A percentile compares a stretch with the other conserved stretches of the same genome.
Evolutionary conservation across 2,329 filamentous ascomycete species (phyloP).

Genomic region (Colletotrichum acutatum): DNA sequence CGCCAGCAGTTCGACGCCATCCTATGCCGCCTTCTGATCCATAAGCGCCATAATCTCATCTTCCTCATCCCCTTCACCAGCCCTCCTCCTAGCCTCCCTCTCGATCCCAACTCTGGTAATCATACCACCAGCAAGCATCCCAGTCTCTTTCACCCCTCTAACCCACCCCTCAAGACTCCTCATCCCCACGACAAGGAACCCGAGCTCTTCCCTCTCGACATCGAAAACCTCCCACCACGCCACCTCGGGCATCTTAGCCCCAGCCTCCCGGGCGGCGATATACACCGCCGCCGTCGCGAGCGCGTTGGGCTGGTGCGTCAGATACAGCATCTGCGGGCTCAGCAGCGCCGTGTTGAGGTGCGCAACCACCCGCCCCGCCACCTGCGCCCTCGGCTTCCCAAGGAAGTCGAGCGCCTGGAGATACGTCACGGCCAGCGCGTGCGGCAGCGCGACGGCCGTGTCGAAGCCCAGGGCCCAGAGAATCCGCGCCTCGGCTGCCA

Average conservation of each 20-base stretch:
- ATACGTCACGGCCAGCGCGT: conserved; percentile 90
- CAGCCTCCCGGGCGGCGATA: conserved; percentile 81
- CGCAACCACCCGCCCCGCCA: conserved; percentile 75
- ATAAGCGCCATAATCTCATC: conserved; percentile 53
- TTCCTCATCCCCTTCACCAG: conserved; percentile 55
- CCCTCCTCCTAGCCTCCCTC: conserved; percentile 67
- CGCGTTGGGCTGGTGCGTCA: conserved; percentile 89
- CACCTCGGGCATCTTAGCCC: conserved; percentile 81
- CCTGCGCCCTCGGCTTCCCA: conserved; percentile 54
- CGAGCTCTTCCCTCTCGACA: conserved; percentile 91
- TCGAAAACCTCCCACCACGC: conserved; percentile 99
- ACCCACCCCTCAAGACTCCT: conserved; percentile 81
- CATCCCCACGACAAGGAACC: conserved; percentile 90
- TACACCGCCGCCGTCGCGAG: conserved; percentile 92
- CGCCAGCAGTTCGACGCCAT: neutral
- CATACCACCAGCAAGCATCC: conserved; percentile 61
- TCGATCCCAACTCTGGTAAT: conserved; percentile 69
- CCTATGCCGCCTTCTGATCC: conserved; percentile 32
- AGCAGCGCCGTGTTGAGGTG: conserved; percentile 89
- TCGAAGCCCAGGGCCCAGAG: conserved; percentile 80
- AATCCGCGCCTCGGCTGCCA: conserved; percentile 81
- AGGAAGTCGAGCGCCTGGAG: conserved; percentile 85
- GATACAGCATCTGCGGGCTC: conserved; percentile 87
- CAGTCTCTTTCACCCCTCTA: conserved; percentile 64
- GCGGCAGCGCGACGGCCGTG: conserved; percentile 85